Conservation (phyloP, 129 eudicot genomes). For the Flaveria ramosissima region DNA sequence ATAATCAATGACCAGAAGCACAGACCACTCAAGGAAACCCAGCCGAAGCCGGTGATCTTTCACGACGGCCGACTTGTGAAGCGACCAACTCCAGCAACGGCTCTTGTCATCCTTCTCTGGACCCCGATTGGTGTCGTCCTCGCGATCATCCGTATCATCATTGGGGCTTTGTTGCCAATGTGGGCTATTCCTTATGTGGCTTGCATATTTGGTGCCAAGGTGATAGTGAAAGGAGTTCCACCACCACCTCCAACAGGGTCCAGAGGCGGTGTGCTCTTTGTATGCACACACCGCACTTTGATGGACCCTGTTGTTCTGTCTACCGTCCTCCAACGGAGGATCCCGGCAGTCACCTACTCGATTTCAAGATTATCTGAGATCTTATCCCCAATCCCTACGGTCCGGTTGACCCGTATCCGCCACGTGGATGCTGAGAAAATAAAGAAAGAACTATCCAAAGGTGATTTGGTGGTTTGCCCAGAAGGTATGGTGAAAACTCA, state of each 20-base stretch:
- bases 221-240: conserved; percentile 74
- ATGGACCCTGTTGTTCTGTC: conserved; percentile 94
- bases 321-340: conserved; percentile 65
- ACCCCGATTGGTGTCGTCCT: conserved; percentile 72
- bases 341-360: conserved; percentile 95
- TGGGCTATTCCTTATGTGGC: conserved; percentile 59
- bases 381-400: conserved; percentile 89
- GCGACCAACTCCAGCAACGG: conserved; percentile 75
- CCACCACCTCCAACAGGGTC: conserved; percentile 67
- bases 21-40: conserved; percentile 40
- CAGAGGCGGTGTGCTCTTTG: conserved; percentile 77
- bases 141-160: conserved; percentile 55
- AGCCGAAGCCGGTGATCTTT: conserved; percentile 86
- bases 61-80: conserved; percentile 90
- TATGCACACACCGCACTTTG: conserved; percentile 85
- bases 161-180: conserved; percentile 62
- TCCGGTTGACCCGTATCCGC: conserved; percentile 71
- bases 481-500: conserved; percentile 14
- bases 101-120: conserved; percentile 80
- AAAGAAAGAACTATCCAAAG: conserved; percentile 57
- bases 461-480: conserved; percentile 56
- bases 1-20: conserved; percentile 30
- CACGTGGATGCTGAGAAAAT: conserved; percentile 76
- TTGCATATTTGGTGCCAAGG: conserved; percentile 57
- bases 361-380: conserved; percentile 78